Conservation (phyloP, 441 rosid species). For the Pelargonium australe region DNA sequence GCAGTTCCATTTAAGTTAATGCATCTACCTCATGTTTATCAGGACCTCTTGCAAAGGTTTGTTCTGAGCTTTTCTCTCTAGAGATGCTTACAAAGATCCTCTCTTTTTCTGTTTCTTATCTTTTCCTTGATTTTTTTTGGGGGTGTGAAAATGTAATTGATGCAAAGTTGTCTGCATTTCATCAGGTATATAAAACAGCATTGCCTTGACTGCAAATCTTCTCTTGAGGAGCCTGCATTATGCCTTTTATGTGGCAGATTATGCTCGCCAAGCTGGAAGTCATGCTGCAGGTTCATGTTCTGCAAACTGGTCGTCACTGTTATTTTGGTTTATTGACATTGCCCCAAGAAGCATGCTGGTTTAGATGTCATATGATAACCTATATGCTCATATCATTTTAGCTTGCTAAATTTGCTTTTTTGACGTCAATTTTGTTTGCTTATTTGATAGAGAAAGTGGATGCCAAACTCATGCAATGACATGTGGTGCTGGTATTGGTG, state of each 20-base stretch:
- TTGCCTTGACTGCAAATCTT: constrained; percentile 57
- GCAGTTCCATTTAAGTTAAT: constrained; percentile 79
- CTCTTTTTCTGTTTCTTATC: neutral
- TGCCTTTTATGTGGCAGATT: constrained; percentile 92
- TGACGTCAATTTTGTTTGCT: constrained; percentile 13
- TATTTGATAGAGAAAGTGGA: constrained; percentile 50
- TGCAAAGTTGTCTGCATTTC: constrained; percentile 20
- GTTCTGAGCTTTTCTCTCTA: constrained; percentile 20
- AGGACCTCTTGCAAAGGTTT: constrained; percentile 87
- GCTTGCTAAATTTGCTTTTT: neutral
- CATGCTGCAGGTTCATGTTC: constrained; percentile 80
- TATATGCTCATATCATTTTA: neutral
- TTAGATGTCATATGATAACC: neutral
- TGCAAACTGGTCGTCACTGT: constrained; percentile 14
- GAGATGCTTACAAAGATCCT: constrained; percentile 5
- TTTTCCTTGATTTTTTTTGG: neutral
- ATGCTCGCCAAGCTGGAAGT: constrained; percentile 70
- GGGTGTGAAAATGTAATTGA: constrained; percentile 15
- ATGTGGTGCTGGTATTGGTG: constrained; percentile 92
- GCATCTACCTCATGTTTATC: constrained; percentile 76
- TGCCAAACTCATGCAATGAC: constrained; percentile 67
- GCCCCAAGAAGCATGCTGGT: constrained; percentile 7
- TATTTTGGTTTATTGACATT: constrained; percentile 12
- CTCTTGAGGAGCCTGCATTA: constrained; percentile 65
- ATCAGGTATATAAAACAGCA: constrained; percentile 73